Percentiles rank a stretch among this genome's conserved stretches.
These are phyloP conservation scores for Mycocentrospora acerina DNA, from an alignment of 2,329 filamentous ascomycete genomes.

Conservation along the genomic window DNA sequence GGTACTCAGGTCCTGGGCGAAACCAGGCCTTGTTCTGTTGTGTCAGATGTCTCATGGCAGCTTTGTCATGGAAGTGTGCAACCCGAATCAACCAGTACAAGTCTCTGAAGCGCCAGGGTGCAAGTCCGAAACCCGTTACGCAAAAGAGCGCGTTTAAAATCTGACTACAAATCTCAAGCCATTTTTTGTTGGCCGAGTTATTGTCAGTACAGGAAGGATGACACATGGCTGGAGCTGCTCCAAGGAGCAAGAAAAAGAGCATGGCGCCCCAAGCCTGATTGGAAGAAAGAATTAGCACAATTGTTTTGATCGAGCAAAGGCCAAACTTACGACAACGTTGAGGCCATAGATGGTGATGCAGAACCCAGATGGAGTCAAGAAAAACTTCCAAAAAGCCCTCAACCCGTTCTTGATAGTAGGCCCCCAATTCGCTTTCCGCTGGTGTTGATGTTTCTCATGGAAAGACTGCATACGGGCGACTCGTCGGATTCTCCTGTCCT, in stretches of 20 bases:
- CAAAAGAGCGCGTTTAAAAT: slow-evolving; percentile 84
- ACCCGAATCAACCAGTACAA: slow-evolving; percentile 68
- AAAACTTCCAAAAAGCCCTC: slow-evolving; percentile 68
- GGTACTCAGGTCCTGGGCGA: slow-evolving; percentile 69
- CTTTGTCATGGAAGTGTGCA: slow-evolving; percentile 45
- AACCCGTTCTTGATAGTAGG: slow-evolving; percentile 60
- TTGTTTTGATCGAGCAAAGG: too few relatives aligned
- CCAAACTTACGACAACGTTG: slow-evolving; percentile 61
- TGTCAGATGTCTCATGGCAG: slow-evolving; percentile 67
- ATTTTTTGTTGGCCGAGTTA: slow-evolving; percentile 73
- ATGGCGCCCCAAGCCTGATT: slow-evolving; percentile 87
- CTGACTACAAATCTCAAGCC: slow-evolving; percentile 84
- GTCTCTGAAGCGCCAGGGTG: slow-evolving; percentile 83
- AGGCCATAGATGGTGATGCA: slow-evolving; percentile 75
- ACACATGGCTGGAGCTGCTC: slow-evolving; percentile 74
- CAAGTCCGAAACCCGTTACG: slow-evolving; percentile 80
- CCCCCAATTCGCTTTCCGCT: slow-evolving; percentile 47
- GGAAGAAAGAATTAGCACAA: too few relatives aligned
- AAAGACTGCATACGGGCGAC: slow-evolving; percentile 15
- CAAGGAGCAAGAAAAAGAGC: slow-evolving; percentile 82
- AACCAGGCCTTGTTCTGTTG: slow-evolving; percentile 78
- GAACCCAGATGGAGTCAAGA: slow-evolving; percentile 73
- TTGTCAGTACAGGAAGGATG: slow-evolving; percentile 69
- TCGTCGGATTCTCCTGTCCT: background rate
- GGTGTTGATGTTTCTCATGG: slow-evolving; percentile 24